Evolutionary conservation across 75 land plant genomes (phyloP), one percentile per base, ranked within the genome.

Genomic region (Cunninghamia lanceolata): DNA sequence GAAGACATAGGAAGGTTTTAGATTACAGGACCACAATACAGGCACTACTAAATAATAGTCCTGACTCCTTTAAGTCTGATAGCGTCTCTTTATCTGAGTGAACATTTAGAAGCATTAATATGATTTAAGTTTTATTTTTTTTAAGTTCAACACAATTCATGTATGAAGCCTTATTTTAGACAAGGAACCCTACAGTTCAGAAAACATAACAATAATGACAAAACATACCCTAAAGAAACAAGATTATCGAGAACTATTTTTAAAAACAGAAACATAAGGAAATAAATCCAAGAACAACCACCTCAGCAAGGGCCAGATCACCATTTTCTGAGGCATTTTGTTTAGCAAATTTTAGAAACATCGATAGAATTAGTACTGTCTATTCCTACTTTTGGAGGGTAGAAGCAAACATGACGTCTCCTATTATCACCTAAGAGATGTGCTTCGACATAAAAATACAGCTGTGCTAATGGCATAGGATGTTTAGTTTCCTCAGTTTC

Each of bases 221-320:
- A 43, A 79, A 40, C 77, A 77, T 19, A 39, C 43, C 25, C 21
- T 19, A 39, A n/a, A 19, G 28, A 17, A 7, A 19, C 80, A 39
- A 77, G 0, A 77, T 38, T 42, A 30, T 32, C 13, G 34, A 32
- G 34, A 30, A 30, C 36, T 32, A 71, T 32, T 9, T 32, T 32
- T 13, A 30, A 71, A n/a, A 59, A 59, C 6, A 39, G 21, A 77
- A 19, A 32, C 25, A 77, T 25, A 38, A 76, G 9, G 17, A 17
- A 75, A 36, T 38, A 17, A 77, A 13, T n/a, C 70, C 63, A 42
- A 50, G n/a, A 40, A 77, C 50, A 81, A 36, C 21, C 82, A 97
- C 99, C 98, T 97, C 99, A 81, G 94, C 95, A 86, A 90, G 90
- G 83, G 90, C 89, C 42, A 97, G 92, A 70, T 91, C 91, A 87